Base-by-base conservation (phyloP, 2,329 filamentous ascomycete species). In the Zymoseptoria brevis region DNA sequence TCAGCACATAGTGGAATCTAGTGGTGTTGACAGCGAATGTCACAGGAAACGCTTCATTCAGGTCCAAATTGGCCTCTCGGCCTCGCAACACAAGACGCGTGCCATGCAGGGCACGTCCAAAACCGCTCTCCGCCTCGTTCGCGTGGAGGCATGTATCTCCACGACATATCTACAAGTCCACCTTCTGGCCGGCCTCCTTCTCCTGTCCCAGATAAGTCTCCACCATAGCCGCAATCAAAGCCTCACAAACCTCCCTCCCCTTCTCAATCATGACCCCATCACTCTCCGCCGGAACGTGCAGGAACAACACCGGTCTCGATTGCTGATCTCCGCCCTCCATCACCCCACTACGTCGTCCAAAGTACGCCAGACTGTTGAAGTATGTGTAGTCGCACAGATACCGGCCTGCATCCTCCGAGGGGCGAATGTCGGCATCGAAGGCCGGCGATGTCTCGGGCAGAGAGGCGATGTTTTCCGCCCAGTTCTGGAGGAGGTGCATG, bases 341-440 rank as follows among this genome's bases (percentile, higher is more conserved):
- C 26, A 57, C 30, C 30, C 62, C 55, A 52, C 61, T 66, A 35
- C 64, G 59, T 50, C 67, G 60, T 6, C 62, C 72, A 50, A 67
- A 73, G 63, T 69, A 71, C 2, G 71, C 71, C 60, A 79, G 62
- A 26, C 69, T 72, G 45, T 72, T 70, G 62, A 73, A 76, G 62
- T 78, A 78, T n/a, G 74, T 73, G 60, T 76, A 78, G 41, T 76
- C 76, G 66, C 77, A 79, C 4, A 77, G 65, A 64, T 72, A 78
- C 22, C 73, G 73, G 2, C 76, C 74, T 2, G 76, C 72, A 61
- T 77, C 74, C 50, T 75, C 70, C 29, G 70, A 76, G n/a, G 69
- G 59, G 54, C 71, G 64, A 3, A 75, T 67, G 55, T 73, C 72
- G 26, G 66, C 66, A 3, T 57, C 56, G 26, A 67, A 60, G 26